phyloP scores from a whole-genome alignment of 2,329 filamentous ascomycete species.

The Pseudogymnoascus sp. region DNA sequence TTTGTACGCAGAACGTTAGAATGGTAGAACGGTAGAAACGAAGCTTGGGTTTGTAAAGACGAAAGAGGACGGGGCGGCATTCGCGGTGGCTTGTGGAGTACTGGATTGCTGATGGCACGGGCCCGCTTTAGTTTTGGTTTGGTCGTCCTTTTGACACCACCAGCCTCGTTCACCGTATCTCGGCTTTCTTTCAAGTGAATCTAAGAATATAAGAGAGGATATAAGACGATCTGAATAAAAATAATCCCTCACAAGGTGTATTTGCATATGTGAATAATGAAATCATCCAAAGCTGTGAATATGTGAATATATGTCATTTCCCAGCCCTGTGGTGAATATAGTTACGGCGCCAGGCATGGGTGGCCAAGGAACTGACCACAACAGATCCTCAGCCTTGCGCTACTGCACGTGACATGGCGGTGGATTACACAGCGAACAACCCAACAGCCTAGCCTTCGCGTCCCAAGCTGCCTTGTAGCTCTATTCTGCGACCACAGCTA shows the following conservation, averaged over 20 bases:
- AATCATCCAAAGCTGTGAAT: not conserved
- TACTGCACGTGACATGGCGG: slow-evolving; percentile 5
- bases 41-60: slow-evolving; percentile 6
- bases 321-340: not conserved
- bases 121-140: slow-evolving; percentile 5
- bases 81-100: not conserved
- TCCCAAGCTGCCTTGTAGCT: slow-evolving; percentile 10
- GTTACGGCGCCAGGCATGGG: not conserved
- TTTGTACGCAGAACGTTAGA: not conserved
- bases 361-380: not conserved
- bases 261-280: not conserved
- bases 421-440: slow-evolving; percentile 1
- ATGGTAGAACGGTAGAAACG: not conserved
- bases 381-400: slow-evolving; percentile 8
- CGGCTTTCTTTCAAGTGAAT: not conserved
- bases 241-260: not conserved
- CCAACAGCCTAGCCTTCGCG: slow-evolving; percentile 7
- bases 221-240: not conserved
- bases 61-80: slow-evolving; percentile 3
- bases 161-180: not conserved
- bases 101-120: slow-evolving; percentile 4
- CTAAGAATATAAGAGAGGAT: not conserved
- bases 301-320: not conserved
- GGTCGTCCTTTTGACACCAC: not conserved
- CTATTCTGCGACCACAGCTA: not conserved